phyloP scores from a whole-genome alignment of 1,139 yeast species.

The Pichia sp. region DNA sequence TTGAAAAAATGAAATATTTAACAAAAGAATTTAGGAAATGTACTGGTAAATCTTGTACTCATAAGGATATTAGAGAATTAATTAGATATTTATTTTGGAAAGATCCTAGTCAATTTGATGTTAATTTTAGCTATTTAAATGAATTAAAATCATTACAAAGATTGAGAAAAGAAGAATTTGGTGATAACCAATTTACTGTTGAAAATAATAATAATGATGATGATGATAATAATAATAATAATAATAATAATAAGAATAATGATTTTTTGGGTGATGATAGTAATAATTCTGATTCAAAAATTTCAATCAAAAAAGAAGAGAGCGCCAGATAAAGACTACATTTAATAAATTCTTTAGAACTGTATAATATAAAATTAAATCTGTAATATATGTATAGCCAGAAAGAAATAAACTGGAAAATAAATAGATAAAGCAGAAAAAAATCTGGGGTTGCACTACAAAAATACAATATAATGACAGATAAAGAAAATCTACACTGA shows the following conservation, averaged over 20 bases:
- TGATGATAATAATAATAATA: background rate
- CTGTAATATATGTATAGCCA: too few species aligned
- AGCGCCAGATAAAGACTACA: too few species aligned
- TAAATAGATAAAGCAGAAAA: too few species aligned
- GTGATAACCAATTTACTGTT: background rate
- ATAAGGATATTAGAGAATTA: constrained; percentile 50
- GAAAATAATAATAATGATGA: background rate
- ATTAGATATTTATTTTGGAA: constrained; percentile 47
- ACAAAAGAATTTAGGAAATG: constrained; percentile 55
- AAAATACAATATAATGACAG: too few species aligned
- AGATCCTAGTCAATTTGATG: constrained; percentile 55
- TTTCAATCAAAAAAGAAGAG: too few species aligned
- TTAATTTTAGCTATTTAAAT: constrained; percentile 36
- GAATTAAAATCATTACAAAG: constrained; percentile 19
- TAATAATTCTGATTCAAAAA: too few species aligned
- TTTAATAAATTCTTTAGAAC: too few species aligned
- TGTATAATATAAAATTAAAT: too few species aligned
- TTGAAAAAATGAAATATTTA: constrained; percentile 64
- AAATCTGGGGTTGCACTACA: too few species aligned
- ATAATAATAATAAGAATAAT: background rate
- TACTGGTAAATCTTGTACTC: constrained; percentile 49
- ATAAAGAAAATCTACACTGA: too few species aligned
- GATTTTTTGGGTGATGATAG: too few species aligned
- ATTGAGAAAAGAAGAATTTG: constrained; percentile 10
- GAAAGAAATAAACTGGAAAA: too few species aligned